These are phyloP conservation scores for Breviolum minutum DNA, from an alignment of 73 alveolate genomes.

Conservation along the genomic window DNA sequence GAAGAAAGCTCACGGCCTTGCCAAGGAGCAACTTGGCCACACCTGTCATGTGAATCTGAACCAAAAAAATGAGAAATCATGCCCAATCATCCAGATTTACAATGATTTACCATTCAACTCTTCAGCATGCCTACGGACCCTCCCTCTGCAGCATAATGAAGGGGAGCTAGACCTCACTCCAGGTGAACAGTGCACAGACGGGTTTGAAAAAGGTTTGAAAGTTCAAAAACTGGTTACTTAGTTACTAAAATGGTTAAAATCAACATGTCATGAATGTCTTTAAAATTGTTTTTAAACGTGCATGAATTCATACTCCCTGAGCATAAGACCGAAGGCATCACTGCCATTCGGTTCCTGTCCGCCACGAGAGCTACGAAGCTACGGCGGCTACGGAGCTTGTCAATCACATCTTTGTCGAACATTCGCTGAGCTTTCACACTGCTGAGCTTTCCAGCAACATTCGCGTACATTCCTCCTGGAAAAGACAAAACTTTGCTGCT, in stretches of 20 bases:
- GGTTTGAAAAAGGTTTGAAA: not conserved
- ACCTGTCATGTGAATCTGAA: not conserved
- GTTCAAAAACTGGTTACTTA: too few relatives aligned
- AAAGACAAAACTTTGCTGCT: not conserved
- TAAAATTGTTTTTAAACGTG: not conserved
- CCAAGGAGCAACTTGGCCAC: not conserved
- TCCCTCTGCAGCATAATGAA: conserved; percentile 38
- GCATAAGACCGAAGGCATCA: conserved; percentile 6
- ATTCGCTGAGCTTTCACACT: not conserved
- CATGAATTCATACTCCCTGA: too few relatives aligned
- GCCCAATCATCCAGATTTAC: too few relatives aligned
- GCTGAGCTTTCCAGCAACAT: conserved; percentile 28
- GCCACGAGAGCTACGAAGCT: too few relatives aligned
- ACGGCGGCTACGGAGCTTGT: too few relatives aligned
- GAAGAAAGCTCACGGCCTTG: not conserved
- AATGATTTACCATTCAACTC: not conserved
- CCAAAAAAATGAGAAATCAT: not conserved
- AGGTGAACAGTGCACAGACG: too few relatives aligned
- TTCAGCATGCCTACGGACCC: not conserved
- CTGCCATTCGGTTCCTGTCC: not conserved
- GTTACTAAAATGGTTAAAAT: not conserved
- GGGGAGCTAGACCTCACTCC: conserved; percentile 16
- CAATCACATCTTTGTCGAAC: not conserved
- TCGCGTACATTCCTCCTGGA: conserved; percentile 68
- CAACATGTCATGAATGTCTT: too few relatives aligned